Evolutionary conservation across 306 rosid species (phyloP), one percentile per base, ranked within the genome.

Genomic region (Quercus suber): DNA sequence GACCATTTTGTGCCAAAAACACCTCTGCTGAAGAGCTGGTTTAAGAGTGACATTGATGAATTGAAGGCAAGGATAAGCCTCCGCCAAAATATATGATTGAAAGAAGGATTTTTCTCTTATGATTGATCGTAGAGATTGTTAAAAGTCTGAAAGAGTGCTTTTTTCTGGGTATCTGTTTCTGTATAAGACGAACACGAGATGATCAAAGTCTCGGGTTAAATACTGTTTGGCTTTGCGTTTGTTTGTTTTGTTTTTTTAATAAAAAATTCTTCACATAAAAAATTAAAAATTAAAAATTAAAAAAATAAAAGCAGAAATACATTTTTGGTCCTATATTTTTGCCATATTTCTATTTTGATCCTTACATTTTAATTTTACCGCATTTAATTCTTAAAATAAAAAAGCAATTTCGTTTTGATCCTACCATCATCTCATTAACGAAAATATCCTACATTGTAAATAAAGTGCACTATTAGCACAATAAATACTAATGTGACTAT

Each of bases 21-120:
- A 69, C 99, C 99, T 86, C 98, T 87, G 84, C 81, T 95, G 71
- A 95, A 93, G 86, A 95, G 94, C 76, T 95, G 99, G 82, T 90
- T 95, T 31, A 95, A 91, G 82, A 95, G 90, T 63, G 99, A 95
- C 99, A 95, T 95, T 37, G 79, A 56, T 61, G 78, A 49, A 41
- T 14, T 30, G 9, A 61, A 19, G 61, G 19, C 6, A n/a, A 37
- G 60, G 69, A 10, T 19, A n/a, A 52, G 41, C 76, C 77, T 56
- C 65, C 4, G 33, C 77, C 14, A 55, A 55, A 37, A 1, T 77
- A 19, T 20, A 28, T 71, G 71, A 18, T 61, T 23, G 9, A 23
- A 14, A 23, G 58, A 31, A 5, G 58, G 59, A 68, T 18, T 43
- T 67, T 31, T 35, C 17, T 18, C 28, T 8, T 35, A 35, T 9